Conservation (phyloP, 2,329 filamentous ascomycete species). For the Xylariaceae sp. region DNA sequence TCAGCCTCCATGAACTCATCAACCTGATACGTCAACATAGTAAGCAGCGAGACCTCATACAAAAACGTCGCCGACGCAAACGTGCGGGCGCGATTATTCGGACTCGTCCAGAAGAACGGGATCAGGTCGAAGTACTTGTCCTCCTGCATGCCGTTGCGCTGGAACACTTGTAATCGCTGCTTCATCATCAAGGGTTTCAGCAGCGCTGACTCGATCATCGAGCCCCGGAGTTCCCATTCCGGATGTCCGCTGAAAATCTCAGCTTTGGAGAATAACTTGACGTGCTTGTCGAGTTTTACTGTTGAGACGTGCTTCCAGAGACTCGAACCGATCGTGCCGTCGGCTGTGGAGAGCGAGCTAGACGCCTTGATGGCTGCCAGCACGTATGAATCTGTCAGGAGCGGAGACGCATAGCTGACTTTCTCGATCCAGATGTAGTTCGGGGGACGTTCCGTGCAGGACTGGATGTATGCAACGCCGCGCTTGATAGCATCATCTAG, state of each 20-base stretch:
- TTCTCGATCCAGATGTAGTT: conserved; percentile 26
- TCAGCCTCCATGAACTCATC: conserved; percentile 24
- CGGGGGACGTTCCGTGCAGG: conserved; percentile 10
- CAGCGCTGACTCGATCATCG: conserved; percentile 19
- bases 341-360: background rate
- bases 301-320: conserved; percentile 12
- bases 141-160: conserved; percentile 21
- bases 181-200: conserved; percentile 18
- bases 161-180: conserved; percentile 19
- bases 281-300: conserved; percentile 12
- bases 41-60: conserved; percentile 21
- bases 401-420: conserved; percentile 21
- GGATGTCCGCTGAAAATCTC: conserved; percentile 16
- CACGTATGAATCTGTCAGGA: conserved; percentile 21
- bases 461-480: conserved; percentile 17
- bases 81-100: conserved; percentile 18
- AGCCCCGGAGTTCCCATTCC: conserved; percentile 20
- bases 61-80: conserved; percentile 22
- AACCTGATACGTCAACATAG: conserved; percentile 23
- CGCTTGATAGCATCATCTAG: conserved; percentile 15
- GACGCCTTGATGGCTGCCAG: conserved; percentile 19
- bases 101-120: conserved; percentile 22
- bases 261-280: conserved; percentile 19
- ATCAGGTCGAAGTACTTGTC: conserved; percentile 26
- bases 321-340: conserved; percentile 13